Base-by-base conservation (phyloP, 129 eudicot species). In the Arctium lappa region DNA sequence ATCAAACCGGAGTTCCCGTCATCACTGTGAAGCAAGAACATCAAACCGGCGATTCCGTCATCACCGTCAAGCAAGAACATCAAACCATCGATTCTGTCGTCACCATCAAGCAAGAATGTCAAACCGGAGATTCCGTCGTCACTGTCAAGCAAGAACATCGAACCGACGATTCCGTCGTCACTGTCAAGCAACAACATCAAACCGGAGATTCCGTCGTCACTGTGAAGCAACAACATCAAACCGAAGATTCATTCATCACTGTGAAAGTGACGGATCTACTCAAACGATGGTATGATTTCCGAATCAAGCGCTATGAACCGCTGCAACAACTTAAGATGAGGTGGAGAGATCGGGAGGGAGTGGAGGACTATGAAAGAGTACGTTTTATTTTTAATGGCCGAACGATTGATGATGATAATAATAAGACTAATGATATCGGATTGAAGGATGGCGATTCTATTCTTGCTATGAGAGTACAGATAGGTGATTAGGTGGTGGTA, bases 381-480 rank as follows among this genome's bases (percentile, higher is more conserved):
- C 48, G 76, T 6, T 79, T 79, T 33, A 7, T 36, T 32, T 70
- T 12, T 46, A 66, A 79, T 1, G 83, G 77, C 18, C 63, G 63
- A 7, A 50, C 18, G 71, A 4, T 30, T 69, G 53, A 2, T 27
- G 32, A 10, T 2, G 76, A 69, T 42, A 0, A 29, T 80, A 32
- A 69, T 7, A 80, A 69, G 3, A 46, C 76, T 16, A 27, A 69
- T 44, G 76, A 79, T 16, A 2, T 79, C 33, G 50, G 75, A 69
- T 12, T 79, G 68, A 75, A 69, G 40, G 76, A 79, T 69, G 83
- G 69, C 2, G 76, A 79, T 37, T 15, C 40, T 2, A 79, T 79
- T 7, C 39, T 44, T 34, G 48, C 68, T 11, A 15, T 2, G 4
- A 0, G 3, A 12, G 1, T 0, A 1, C n/a, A 0, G 5, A 2